These are phyloP conservation scores for Neurospora hispaniola DNA, from an alignment of 495 filamentous ascomycete species.

Conservation along the genomic window DNA sequence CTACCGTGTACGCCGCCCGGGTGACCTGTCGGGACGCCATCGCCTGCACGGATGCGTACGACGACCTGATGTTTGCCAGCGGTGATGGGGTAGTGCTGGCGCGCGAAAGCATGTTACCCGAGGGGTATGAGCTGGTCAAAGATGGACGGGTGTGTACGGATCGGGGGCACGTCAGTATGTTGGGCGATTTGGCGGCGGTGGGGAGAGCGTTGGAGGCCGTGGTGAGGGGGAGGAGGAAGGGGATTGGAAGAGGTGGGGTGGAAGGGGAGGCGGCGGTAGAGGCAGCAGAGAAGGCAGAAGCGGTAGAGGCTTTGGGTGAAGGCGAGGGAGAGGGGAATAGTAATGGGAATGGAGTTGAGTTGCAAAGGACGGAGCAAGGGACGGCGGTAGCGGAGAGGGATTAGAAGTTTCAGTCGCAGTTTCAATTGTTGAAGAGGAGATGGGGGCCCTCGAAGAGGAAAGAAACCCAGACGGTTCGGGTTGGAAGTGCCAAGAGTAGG, in stretches of 20 bases:
- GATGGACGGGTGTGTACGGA: slow-evolving; percentile 70
- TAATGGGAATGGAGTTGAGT: not conserved
- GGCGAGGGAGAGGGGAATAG: not conserved
- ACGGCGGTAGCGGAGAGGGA: not conserved
- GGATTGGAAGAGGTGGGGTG: slow-evolving; percentile 49
- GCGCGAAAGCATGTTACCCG: slow-evolving; percentile 53
- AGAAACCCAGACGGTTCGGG: not conserved
- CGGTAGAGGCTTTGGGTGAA: not conserved
- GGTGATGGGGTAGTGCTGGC: slow-evolving; percentile 85
- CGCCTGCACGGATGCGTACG: slow-evolving; percentile 67
- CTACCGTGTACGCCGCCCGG: slow-evolving; percentile 71
- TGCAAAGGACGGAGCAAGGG: not conserved
- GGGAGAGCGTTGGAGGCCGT: slow-evolving; percentile 64
- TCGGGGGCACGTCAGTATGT: slow-evolving; percentile 71
- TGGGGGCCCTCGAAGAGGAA: not conserved
- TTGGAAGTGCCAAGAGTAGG: not conserved
- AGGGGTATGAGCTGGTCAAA: slow-evolving; percentile 60
- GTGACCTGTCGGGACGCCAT: slow-evolving; percentile 56
- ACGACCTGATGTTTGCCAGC: slow-evolving; percentile 74
- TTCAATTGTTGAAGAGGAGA: not conserved
- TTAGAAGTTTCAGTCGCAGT: not conserved
- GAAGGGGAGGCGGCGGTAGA: not conserved
- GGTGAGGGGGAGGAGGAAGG: slow-evolving; percentile 52
- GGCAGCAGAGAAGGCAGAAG: not conserved
- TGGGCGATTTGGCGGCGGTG: slow-evolving; percentile 77